These are phyloP conservation scores for Pseudoturritis turrita DNA, from an alignment of 345 rosid genomes.

Conservation along the genomic window DNA sequence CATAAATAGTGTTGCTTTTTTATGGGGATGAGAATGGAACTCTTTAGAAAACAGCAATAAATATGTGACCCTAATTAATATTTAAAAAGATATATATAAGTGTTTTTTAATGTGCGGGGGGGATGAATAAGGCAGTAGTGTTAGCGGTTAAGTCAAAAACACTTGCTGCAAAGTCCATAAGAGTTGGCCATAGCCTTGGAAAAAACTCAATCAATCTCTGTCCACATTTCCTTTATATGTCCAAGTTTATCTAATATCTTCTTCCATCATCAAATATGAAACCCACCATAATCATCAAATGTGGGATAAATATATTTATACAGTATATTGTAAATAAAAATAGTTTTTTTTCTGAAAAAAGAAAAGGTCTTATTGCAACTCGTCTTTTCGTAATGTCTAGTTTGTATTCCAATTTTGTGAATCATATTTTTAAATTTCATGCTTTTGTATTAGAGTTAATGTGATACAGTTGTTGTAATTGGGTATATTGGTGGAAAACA, in stretches of 20 bases:
- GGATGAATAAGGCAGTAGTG: constrained; percentile 6
- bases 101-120: background rate
- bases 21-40: constrained; percentile 15
- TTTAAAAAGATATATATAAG: background rate
- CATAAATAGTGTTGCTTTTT: constrained; percentile 24
- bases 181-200: constrained; percentile 26
- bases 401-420: background rate
- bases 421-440: background rate
- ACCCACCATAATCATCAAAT: constrained; percentile 11
- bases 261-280: constrained; percentile 14
- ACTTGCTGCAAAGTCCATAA: constrained; percentile 19
- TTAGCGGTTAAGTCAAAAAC: background rate
- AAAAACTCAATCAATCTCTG: constrained; percentile 13
- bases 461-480: background rate
- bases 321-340: background rate
- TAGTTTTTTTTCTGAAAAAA: too few relatives aligned
- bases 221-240: constrained; percentile 15
- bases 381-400: background rate
- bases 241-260: constrained; percentile 2
- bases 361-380: too few relatives aligned
- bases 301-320: background rate
- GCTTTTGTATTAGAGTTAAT: background rate
- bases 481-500: background rate
- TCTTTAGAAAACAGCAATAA: constrained; percentile 20
- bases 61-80: background rate